These are phyloP conservation scores for Leccinum pachyderme DNA, from an alignment of 1,284 basidiomycete species.

Conservation along the genomic window DNA sequence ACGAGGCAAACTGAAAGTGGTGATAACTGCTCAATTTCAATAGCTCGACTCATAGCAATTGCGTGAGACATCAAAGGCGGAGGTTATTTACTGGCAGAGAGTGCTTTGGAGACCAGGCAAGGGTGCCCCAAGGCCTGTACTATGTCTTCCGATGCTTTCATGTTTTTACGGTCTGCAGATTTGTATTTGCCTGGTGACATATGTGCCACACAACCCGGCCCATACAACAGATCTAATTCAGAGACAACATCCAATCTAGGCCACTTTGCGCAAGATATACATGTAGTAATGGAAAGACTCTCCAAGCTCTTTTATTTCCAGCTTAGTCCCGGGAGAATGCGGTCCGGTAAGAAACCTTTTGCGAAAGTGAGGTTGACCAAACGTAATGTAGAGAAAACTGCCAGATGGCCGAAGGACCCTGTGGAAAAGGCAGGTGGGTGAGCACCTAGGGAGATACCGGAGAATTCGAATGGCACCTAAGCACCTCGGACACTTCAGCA, in stretches of 20 bases:
- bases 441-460: not conserved
- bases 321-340: constrained; percentile 44
- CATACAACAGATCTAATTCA: not conserved
- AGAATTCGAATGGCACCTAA: constrained; percentile 48
- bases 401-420: constrained; percentile 69
- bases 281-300: constrained; percentile 87
- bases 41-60: not conserved
- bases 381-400: constrained; percentile 81
- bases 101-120: not conserved
- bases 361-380: constrained; percentile 91
- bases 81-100: not conserved
- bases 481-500: constrained; percentile 77
- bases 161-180: not conserved
- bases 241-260: constrained; percentile 5
- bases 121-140: not conserved
- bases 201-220: not conserved
- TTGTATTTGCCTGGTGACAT: not conserved
- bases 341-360: constrained; percentile 58
- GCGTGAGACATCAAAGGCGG: not conserved
- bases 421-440: not conserved
- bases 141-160: not conserved
- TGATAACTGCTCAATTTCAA: not conserved
- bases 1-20: not conserved
- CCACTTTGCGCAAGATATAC: constrained; percentile 50
- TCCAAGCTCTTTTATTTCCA: constrained; percentile 66